Conservation (phyloP, 768 basidiomycete genomes). For the Pisolithus tinctorius region DNA sequence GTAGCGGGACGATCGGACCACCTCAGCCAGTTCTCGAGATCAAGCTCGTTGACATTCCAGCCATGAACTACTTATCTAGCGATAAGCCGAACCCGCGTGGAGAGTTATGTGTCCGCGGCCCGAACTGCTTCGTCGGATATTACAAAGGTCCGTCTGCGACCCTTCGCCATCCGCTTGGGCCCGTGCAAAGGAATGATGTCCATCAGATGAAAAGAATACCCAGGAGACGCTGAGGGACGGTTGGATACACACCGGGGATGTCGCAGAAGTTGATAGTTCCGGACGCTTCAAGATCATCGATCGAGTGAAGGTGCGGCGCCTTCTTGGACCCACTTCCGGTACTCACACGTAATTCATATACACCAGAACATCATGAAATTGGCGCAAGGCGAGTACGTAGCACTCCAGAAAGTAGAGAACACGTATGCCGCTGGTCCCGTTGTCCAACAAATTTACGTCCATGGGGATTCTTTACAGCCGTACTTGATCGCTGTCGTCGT, state of each 20-base stretch:
- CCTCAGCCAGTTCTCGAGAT: slow-evolving; percentile 70
- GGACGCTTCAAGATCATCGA: slow-evolving; percentile 92
- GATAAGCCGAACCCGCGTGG: slow-evolving; percentile 90
- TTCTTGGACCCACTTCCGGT: background rate
- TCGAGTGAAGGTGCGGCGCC: slow-evolving; percentile 69
- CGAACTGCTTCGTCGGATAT: slow-evolving; percentile 56
- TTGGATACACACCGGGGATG: slow-evolving; percentile 89
- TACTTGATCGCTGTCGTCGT: slow-evolving; percentile 80
- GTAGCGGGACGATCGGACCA: slow-evolving; percentile 78
- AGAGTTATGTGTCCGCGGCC: slow-evolving; percentile 72
- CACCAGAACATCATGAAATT: slow-evolving; percentile 96
- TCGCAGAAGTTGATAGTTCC: slow-evolving; percentile 69
- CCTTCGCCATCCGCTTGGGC: slow-evolving; percentile 62
- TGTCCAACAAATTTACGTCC: slow-evolving; percentile 76
- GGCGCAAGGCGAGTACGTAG: slow-evolving; percentile 96
- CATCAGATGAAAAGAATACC: slow-evolving; percentile 76
- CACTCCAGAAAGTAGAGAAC: slow-evolving; percentile 92
- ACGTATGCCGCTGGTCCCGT: slow-evolving; percentile 63
- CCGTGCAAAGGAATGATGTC: slow-evolving; percentile 3
- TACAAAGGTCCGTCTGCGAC: slow-evolving; percentile 60
- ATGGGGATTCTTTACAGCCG: slow-evolving; percentile 87
- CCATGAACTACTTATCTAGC: slow-evolving; percentile 80
- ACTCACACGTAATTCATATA: background rate
- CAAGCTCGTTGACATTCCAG: slow-evolving; percentile 86
- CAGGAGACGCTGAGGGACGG: slow-evolving; percentile 73